Evolutionary conservation across 2,329 filamentous ascomycete species (phyloP), one percentile per base, ranked within the genome.

Genomic region (Colletotrichum graminicola): DNA sequence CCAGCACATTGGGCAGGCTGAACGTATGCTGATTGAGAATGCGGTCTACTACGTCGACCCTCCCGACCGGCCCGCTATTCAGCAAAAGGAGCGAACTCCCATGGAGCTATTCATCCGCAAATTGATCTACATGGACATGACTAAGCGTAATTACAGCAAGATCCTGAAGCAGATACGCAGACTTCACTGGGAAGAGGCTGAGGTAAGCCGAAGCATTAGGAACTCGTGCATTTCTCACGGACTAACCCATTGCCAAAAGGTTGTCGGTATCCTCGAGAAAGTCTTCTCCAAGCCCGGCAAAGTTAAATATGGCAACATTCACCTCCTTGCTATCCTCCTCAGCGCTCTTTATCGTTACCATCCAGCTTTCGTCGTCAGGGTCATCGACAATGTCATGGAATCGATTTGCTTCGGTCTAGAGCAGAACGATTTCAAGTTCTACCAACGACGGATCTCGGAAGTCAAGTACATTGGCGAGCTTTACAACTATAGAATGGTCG

Each of bases 21-120:
- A 99, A 82, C 92, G 95, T 49, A 98, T 99, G 95, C 89, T 98
- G 39, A 96, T 99, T 69, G 96, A 99, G 80, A 99, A 99, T 79
- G 96, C 96, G 4, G 90, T 98, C 69, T 99, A 99, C 82, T 98
- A 98, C 76, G 96, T 99, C 67, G 96, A 98, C 77, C 96, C 96
- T 18, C 97, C 96, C 0, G 92, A 97, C 79, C 90, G 96, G 72
- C 93, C 95, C 41, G 95, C 96, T 0, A 98, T 99, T 66, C 92
- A 97, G 80, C 95, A 98, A 79, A 99, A 98, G 80, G 96, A 99
- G 81, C 90, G 96, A 57, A 97, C 94, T 0, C 95, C 96, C 0
- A 93, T 96, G 79, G 95, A 99, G 75, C 87, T 97, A 34, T 99
- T 97, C 79, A 91, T 99, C 71, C 92, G 95, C 59, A 97, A 97